Conservation (phyloP, 805 yeast species). For the Helenozyma baotianmanensis region DNA sequence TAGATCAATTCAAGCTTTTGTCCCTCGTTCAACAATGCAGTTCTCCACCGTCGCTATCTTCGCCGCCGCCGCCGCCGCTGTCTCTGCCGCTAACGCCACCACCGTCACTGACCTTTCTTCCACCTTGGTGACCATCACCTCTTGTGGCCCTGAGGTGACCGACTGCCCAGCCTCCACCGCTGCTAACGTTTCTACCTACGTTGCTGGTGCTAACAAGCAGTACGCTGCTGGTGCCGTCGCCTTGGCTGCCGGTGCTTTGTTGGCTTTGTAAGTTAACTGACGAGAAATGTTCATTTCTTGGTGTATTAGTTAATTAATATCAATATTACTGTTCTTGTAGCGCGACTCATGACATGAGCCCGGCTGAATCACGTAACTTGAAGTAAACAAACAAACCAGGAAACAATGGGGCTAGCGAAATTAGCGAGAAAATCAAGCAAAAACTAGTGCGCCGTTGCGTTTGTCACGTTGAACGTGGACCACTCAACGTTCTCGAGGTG, state of each 20-base stretch:
- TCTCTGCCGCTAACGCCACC: conserved; percentile 13
- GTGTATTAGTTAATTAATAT: conserved; percentile 11
- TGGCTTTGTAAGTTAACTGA: conserved; percentile 24
- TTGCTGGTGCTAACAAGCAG: conserved; percentile 19
- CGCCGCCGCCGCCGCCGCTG: conserved; percentile 18
- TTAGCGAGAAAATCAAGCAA: no score
- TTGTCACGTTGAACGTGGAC: no score
- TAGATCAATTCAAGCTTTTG: conserved; percentile 6
- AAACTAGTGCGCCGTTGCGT: no score
- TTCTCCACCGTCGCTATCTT: conserved; percentile 19
- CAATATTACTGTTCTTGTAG: background rate
- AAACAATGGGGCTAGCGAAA: no score
- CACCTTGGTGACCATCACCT: conserved; percentile 19
- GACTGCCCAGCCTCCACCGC: conserved; percentile 16
- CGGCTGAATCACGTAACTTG: background rate
- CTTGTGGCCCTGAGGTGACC: conserved; percentile 16
- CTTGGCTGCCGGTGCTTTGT: conserved; percentile 23
- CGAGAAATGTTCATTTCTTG: conserved; percentile 10
- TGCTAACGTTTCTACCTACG: conserved; percentile 15
- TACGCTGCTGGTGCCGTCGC: conserved; percentile 27
- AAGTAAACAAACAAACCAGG: no score
- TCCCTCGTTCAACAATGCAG: conserved; percentile 18
- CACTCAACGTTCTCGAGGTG: no score
- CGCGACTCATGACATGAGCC: background rate
- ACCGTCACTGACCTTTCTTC: conserved; percentile 12